Conservation (phyloP, 83 land plant genomes). For the Picea mariana region DNA sequence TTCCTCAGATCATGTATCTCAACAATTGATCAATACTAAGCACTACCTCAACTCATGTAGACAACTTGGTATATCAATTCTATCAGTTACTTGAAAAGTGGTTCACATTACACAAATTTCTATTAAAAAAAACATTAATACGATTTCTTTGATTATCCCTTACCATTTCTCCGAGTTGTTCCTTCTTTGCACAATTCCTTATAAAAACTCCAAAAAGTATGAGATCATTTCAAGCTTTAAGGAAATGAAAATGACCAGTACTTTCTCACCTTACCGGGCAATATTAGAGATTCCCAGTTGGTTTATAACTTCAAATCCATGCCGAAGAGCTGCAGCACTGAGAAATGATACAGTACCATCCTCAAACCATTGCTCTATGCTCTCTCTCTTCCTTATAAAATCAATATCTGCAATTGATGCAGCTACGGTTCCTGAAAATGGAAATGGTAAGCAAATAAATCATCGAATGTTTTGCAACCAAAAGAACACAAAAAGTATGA, state of each 20-base stretch:
- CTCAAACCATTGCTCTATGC: constrained; percentile 76
- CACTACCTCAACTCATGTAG: not conserved
- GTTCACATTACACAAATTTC: not conserved
- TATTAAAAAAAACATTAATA: not conserved
- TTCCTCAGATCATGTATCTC: not conserved
- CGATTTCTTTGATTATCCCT: not conserved
- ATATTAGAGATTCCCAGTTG: constrained; percentile 53
- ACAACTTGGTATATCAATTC: not conserved
- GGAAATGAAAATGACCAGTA: not conserved
- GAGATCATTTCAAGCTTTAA: not conserved
- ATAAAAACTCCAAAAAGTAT: not conserved
- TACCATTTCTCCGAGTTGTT: not conserved
- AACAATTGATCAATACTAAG: not conserved
- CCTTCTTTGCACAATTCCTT: not conserved
- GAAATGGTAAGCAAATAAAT: not conserved
- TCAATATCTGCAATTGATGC: constrained; percentile 91
- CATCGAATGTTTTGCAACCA: not conserved
- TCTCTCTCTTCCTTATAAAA: constrained; percentile 64
- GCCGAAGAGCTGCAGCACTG: constrained; percentile 69
- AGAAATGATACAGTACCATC: constrained; percentile 90
- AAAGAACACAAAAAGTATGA: constrained; percentile 4
- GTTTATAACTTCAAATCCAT: constrained; percentile 82
- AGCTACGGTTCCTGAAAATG: constrained; percentile 84
- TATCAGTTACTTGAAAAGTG: not conserved
- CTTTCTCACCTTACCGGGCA: constrained; percentile 45